These are phyloP conservation scores for Colletotrichum karsti DNA, from an alignment of 2,329 filamentous ascomycete species.

Conservation along the genomic window DNA sequence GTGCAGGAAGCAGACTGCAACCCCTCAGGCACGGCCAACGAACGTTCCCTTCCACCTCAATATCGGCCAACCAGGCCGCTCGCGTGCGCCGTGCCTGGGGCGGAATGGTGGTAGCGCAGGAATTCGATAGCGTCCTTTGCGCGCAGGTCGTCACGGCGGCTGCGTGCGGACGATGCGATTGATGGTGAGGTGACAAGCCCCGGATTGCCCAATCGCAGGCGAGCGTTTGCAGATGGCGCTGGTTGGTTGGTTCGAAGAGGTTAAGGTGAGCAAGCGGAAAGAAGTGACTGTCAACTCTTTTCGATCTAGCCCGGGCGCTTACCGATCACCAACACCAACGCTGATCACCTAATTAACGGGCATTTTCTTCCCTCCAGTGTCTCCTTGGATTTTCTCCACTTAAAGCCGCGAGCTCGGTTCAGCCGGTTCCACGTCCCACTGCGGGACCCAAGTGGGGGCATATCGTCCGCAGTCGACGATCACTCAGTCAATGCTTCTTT, in stretches of 20 bases:
- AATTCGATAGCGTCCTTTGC: conserved; percentile 3
- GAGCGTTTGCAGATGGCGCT: conserved; percentile 9
- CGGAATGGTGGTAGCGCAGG: background rate
- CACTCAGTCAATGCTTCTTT: conserved; percentile 9
- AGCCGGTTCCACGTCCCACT: background rate
- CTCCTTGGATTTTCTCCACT: background rate
- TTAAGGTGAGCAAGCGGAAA: background rate
- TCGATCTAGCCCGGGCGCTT: conserved; percentile 15
- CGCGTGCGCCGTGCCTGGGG: background rate
- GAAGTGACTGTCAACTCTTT: conserved; percentile 3
- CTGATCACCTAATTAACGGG: background rate
- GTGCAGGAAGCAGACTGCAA: conserved; percentile 14
- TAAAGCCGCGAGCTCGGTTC: conserved; percentile 4
- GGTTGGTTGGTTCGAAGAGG: background rate
- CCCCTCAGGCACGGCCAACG: background rate
- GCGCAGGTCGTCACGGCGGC: conserved; percentile 15
- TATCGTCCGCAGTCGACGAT: background rate
- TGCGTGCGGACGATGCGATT: conserved; percentile 2
- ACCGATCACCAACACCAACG: background rate
- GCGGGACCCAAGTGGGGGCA: conserved; percentile 4
- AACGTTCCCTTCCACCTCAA: background rate
- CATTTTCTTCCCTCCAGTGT: background rate
- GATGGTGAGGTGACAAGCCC: background rate
- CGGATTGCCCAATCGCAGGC: background rate
- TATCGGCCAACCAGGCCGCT: background rate